Percentiles rank a stretch among this genome's conserved stretches.
Conservation (phyloP, 225 moss, liverwort and hornwort genomes). For the Rhytidiadelphus loreus region DNA sequence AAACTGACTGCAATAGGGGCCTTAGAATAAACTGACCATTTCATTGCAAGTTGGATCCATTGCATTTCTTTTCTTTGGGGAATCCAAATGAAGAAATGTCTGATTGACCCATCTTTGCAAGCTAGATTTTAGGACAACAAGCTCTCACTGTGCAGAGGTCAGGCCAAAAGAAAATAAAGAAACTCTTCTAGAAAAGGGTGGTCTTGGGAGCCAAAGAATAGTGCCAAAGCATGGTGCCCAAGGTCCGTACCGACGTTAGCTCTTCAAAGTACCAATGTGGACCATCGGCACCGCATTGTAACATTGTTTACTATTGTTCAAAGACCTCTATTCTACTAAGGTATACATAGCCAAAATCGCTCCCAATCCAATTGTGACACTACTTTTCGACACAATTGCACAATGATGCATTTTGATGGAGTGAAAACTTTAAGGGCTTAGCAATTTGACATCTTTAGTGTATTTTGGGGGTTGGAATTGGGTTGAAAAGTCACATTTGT, state of each 20-base stretch:
- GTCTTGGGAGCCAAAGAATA: background rate
- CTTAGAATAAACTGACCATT: background rate
- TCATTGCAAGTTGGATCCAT: background rate
- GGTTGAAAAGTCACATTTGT: background rate
- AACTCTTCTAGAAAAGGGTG: background rate
- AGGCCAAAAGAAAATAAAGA: background rate
- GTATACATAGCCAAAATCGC: background rate
- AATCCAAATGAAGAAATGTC: background rate
- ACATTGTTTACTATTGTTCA: background rate
- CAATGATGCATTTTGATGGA: rapidly evolving
- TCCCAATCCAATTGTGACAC: background rate
- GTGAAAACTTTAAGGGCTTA: background rate
- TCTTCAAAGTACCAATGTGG: background rate
- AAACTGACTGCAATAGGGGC: background rate
- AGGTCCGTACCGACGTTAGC: background rate
- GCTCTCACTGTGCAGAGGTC: background rate
- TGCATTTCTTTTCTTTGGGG: background rate
- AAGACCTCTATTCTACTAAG: background rate
- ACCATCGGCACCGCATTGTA: too few species aligned
- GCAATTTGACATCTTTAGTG: background rate
- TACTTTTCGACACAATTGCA: rapidly evolving
- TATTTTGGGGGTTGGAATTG: rapidly evolving
- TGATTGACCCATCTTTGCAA: too few species aligned
- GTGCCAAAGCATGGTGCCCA: background rate
- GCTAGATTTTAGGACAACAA: background rate